Conservation (phyloP, 2,329 filamentous ascomycete species). For the Hypoxylon sp. region DNA sequence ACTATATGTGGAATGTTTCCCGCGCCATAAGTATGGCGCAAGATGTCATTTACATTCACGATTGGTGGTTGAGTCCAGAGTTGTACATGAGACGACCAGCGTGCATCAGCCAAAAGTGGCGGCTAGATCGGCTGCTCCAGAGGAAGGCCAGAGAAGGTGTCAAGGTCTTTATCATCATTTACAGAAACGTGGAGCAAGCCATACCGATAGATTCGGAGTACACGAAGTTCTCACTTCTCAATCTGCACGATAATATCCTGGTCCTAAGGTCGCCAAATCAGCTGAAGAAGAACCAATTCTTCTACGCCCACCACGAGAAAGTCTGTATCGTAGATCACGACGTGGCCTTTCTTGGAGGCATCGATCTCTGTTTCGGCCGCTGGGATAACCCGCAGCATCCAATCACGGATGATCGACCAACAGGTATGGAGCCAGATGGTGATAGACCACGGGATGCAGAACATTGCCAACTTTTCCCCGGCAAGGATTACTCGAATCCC, state of each 20-base stretch:
- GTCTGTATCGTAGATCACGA: slow-evolving; percentile 97
- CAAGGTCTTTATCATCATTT: slow-evolving; percentile 98
- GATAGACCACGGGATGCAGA: slow-evolving; percentile 88
- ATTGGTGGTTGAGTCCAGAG: slow-evolving; percentile 99
- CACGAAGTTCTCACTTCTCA: slow-evolving; percentile 95
- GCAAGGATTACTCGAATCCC: slow-evolving; percentile 98
- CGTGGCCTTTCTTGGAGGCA: slow-evolving; percentile 93
- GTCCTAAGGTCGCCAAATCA: slow-evolving; percentile 97
- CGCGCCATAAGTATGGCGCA: slow-evolving; percentile 96
- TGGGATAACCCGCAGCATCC: slow-evolving; percentile 98
- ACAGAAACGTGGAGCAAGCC: slow-evolving; percentile 96
- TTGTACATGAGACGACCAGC: slow-evolving; percentile 94
- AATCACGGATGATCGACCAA: slow-evolving; percentile 92
- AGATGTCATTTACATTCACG: slow-evolving; percentile 98
- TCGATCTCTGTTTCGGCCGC: slow-evolving; percentile 95
- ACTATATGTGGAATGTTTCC: slow-evolving; percentile 99
- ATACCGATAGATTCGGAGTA: slow-evolving; percentile 99
- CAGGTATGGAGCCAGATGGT: slow-evolving; percentile 85
- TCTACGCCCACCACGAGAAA: slow-evolving; percentile 99
- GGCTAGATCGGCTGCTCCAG: slow-evolving; percentile 92
- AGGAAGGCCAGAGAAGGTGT: slow-evolving; percentile 94
- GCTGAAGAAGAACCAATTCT: slow-evolving; percentile 99
- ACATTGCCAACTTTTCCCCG: slow-evolving; percentile 95
- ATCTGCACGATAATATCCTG: slow-evolving; percentile 95
- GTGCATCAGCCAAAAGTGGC: slow-evolving; percentile 98